Percentiles rank a stretch among this genome's conserved stretches.
phyloP scores from a whole-genome alignment of 2,329 filamentous ascomycete genomes.

The Ceratocystis papillata region DNA sequence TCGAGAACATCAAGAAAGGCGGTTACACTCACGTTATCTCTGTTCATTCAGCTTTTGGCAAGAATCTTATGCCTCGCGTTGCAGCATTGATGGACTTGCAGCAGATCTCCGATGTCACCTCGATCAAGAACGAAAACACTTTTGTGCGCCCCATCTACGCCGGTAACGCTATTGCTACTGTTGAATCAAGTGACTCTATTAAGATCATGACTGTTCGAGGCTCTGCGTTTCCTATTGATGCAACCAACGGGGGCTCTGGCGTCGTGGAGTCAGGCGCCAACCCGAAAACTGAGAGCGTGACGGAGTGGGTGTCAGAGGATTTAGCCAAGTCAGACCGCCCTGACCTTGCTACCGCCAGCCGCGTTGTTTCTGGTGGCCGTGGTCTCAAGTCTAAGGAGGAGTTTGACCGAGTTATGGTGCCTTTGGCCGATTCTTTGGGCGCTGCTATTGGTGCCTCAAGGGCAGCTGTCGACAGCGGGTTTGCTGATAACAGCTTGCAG shows the following conservation, averaged over 20 bases:
- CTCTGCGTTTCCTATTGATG: slow-evolving; percentile 74
- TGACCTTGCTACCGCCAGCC: slow-evolving; percentile 78
- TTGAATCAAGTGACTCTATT: slow-evolving; percentile 74
- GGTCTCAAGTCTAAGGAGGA: slow-evolving; percentile 97
- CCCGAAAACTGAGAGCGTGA: slow-evolving; percentile 59
- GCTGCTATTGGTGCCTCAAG: slow-evolving; percentile 94
- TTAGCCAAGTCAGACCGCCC: slow-evolving; percentile 88
- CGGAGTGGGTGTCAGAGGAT: slow-evolving; percentile 90
- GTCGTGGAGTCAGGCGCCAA: slow-evolving; percentile 71
- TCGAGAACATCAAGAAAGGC: slow-evolving; percentile 94
- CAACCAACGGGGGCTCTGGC: slow-evolving; percentile 61
- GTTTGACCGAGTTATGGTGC: slow-evolving; percentile 85
- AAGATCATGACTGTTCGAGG: slow-evolving; percentile 90
- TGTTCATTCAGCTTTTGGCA: slow-evolving; percentile 90
- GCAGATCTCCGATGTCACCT: slow-evolving; percentile 85
- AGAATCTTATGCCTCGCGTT: slow-evolving; percentile 83
- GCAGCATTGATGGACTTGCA: slow-evolving; percentile 85
- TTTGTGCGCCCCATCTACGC: slow-evolving; percentile 97
- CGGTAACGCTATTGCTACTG: slow-evolving; percentile 91
- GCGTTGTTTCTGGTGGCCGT: slow-evolving; percentile 85
- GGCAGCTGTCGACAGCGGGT: slow-evolving; percentile 91
- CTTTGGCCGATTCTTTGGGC: slow-evolving; percentile 81
- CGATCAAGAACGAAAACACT: slow-evolving; percentile 78
- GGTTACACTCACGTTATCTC: slow-evolving; percentile 86
- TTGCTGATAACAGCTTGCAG: slow-evolving; percentile 95